phyloP scores from a whole-genome alignment of 2,329 filamentous ascomycete species.

The Ilyonectria mors-panacis region DNA sequence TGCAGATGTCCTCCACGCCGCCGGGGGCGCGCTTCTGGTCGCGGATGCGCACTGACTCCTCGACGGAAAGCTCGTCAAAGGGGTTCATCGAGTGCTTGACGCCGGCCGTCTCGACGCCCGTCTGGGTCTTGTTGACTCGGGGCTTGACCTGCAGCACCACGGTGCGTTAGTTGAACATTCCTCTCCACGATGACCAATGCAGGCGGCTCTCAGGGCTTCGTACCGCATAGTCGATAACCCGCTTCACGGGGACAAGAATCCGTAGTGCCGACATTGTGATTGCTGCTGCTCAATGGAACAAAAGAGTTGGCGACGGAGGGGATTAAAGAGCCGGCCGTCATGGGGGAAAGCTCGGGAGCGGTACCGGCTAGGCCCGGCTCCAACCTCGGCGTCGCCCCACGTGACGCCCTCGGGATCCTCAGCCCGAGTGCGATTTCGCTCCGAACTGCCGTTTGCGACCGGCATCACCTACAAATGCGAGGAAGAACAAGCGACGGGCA shows the following conservation, averaged over 20 bases:
- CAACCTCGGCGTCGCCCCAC: conserved; percentile 58
- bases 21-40: conserved; percentile 82
- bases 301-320: conserved; percentile 40
- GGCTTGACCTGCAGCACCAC: conserved; percentile 71
- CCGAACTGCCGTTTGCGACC: conserved; percentile 28
- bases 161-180: conserved; percentile 21
- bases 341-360: conserved; percentile 47
- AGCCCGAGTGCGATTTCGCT: conserved; percentile 39
- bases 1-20: conserved; percentile 92
- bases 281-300: conserved; percentile 47
- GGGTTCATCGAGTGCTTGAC: conserved; percentile 99
- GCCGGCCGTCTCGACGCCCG: conserved; percentile 90
- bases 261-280: conserved; percentile 73
- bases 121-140: conserved; percentile 80
- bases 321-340: conserved; percentile 45
- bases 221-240: conserved; percentile 91
- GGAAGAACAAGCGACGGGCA: conserved; percentile 24
- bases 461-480: conserved; percentile 18
- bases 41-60: conserved; percentile 95
- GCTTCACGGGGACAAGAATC: conserved; percentile 85
- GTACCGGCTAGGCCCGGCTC: conserved; percentile 61
- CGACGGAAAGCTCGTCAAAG: conserved; percentile 97
- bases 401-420: conserved; percentile 48
- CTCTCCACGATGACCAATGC: conserved; percentile 8
- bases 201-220: conserved; percentile 46